phyloP scores from a whole-genome alignment of 371 early-diverging fungal species.

The Mortierella sp. region DNA sequence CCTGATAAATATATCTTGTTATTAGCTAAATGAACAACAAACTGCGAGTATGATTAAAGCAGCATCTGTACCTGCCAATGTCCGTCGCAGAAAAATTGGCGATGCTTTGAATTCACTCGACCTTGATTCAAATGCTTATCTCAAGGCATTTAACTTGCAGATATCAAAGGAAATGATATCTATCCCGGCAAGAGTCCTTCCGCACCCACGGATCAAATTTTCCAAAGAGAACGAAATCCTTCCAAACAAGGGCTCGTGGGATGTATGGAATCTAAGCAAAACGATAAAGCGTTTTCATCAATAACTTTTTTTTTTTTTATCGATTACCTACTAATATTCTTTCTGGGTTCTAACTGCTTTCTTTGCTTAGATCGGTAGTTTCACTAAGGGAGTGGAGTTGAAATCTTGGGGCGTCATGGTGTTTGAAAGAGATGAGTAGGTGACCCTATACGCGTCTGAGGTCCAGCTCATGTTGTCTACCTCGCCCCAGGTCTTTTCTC shows the following conservation, averaged over 20 bases:
- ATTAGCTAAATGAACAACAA: conserved; percentile 69
- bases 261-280: not conserved
- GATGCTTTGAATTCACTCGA: conserved; percentile 31
- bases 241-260: conserved; percentile 76
- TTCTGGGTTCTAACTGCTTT: too few species aligned
- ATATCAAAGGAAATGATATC: conserved; percentile 59
- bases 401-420: conserved; percentile 73
- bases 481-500: too few species aligned
- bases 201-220: conserved; percentile 70
- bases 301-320: too few species aligned
- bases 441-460: not conserved
- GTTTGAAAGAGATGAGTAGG: conserved; percentile 36
- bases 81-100: conserved; percentile 52
- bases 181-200: conserved; percentile 70
- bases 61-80: conserved; percentile 66
- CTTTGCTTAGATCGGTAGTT: conserved; percentile 65
- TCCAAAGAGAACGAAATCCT: conserved; percentile 58
- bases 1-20: not conserved
- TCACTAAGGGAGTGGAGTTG: conserved; percentile 62
- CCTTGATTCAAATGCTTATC: conserved; percentile 40
- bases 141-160: conserved; percentile 52
- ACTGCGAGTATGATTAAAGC: conserved; percentile 80
- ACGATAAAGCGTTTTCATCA: too few species aligned
- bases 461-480: too few species aligned
- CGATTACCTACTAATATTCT: too few species aligned